phyloP scores from a whole-genome alignment of 169 alveolate species.

The Miamiensis avidus region DNA sequence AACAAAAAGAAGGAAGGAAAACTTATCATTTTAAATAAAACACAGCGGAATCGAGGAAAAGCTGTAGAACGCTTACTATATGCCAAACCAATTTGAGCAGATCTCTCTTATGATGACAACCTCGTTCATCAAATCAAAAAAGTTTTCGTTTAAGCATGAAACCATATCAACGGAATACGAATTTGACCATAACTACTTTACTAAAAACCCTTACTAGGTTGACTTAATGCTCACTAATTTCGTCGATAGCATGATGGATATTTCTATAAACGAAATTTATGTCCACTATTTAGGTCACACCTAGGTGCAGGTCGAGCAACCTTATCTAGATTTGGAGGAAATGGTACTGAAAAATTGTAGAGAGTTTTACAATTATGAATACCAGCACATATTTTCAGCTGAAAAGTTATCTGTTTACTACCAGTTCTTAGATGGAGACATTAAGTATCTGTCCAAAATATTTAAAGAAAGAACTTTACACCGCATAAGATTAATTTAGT shows the following conservation, averaged over 20 bases:
- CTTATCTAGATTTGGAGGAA: conserved; percentile 22
- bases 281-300: conserved; percentile 25
- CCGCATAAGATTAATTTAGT: neutral
- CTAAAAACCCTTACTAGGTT: conserved; percentile 17
- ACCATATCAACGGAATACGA: neutral
- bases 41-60: conserved; percentile 3
- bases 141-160: conserved; percentile 5
- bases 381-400: neutral
- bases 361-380: neutral
- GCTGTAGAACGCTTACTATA: conserved; percentile 6
- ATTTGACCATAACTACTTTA: conserved; percentile 3
- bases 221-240: conserved; percentile 8
- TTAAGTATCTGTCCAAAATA: conserved; percentile 21
- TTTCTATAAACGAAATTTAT: conserved; percentile 19
- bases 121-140: conserved; percentile 12
- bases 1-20: conserved; percentile 14
- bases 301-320: conserved; percentile 4
- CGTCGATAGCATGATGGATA: conserved; percentile 7
- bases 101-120: conserved; percentile 10
- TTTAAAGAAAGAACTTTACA: conserved; percentile 20
- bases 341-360: neutral
- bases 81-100: conserved; percentile 11
- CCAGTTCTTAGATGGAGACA: conserved; percentile 23
- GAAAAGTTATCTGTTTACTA: conserved; percentile 1
- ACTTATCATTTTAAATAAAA: conserved; percentile 17